Percentiles rank a stretch among this genome's conserved stretches.
phyloP scores from a whole-genome alignment of 169 alveolate species.

The Babesia gibsoni region DNA sequence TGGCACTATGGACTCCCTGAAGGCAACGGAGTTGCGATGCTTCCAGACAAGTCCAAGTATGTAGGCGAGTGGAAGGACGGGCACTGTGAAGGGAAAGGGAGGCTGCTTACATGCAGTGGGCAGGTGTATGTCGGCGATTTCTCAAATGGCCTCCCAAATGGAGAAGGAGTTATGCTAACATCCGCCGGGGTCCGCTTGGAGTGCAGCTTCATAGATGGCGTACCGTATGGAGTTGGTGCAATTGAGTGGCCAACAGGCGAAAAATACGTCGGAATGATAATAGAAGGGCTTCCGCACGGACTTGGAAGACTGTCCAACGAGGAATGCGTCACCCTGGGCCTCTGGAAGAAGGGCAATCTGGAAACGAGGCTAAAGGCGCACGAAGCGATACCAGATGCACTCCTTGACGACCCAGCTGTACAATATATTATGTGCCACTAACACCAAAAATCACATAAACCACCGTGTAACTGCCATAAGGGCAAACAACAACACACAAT shows the following conservation, averaged over 20 bases:
- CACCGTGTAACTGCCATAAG: not conserved
- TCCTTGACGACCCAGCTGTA: conserved; percentile 30
- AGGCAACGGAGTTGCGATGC: conserved; percentile 35
- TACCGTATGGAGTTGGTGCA: conserved; percentile 15
- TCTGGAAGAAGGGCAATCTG: conserved; percentile 56
- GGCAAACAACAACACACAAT: not conserved
- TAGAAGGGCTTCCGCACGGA: conserved; percentile 38
- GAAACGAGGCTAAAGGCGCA: conserved; percentile 59
- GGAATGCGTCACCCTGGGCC: conserved; percentile 6
- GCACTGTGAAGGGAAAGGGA: conserved; percentile 7
- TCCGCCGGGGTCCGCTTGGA: conserved; percentile 11
- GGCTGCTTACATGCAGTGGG: conserved; percentile 3
- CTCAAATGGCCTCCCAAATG: conserved; percentile 18
- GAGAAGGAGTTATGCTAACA: conserved; percentile 20
- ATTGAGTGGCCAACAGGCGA: conserved; percentile 32
- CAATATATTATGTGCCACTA: conserved; percentile 4
- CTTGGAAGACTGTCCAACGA: conserved; percentile 27
- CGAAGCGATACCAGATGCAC: conserved; percentile 14
- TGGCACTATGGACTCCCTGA: conserved; percentile 34
- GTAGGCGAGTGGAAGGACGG: conserved; percentile 47
- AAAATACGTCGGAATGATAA: conserved; percentile 22
- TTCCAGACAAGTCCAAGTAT: conserved; percentile 17
- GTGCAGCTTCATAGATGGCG: conserved; percentile 31
- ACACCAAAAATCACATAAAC: not conserved
- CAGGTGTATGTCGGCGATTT: conserved; percentile 24